Percentiles rank a stretch among this genome's conserved stretches.
phyloP scores from a whole-genome alignment of 1,139 yeast species.

The Zhuliangozyma blackwelliae region DNA sequence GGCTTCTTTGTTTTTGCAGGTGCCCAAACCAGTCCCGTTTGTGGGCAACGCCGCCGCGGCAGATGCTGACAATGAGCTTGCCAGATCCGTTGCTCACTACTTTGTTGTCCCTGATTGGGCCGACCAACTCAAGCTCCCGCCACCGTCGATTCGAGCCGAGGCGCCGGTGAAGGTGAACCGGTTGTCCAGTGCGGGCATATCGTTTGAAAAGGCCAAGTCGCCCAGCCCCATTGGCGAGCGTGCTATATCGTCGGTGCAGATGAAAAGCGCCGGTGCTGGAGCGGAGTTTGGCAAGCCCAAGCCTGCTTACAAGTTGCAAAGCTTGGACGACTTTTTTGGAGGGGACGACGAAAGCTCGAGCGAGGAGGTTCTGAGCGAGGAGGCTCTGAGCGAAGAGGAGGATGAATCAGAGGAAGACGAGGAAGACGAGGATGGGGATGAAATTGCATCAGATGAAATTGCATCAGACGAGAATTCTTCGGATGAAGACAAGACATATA shows the following conservation, averaged over 20 bases:
- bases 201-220: constrained; percentile 16
- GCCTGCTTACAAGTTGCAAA: constrained; percentile 57
- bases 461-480: not conserved
- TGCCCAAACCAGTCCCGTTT: constrained; percentile 67
- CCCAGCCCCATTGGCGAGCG: constrained; percentile 18
- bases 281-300: constrained; percentile 9
- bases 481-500: too few species aligned
- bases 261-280: constrained; percentile 7
- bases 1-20: constrained; percentile 75
- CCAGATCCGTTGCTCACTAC: constrained; percentile 18
- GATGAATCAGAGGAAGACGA: constrained; percentile 12
- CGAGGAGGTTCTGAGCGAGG: constrained; percentile 19
- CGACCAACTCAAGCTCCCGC: constrained; percentile 28
- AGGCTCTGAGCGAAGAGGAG: constrained; percentile 24
- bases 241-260: constrained; percentile 24
- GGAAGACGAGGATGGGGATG: constrained; percentile 8
- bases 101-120: constrained; percentile 33
- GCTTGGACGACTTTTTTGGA: constrained; percentile 74
- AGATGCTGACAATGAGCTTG: constrained; percentile 9
- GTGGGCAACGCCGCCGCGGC: constrained; percentile 2
- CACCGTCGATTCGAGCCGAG: constrained; percentile 35
- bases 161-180: constrained; percentile 22
- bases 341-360: constrained; percentile 40
- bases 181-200: constrained; percentile 15
- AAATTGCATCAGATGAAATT: not conserved